Evolutionary conservation across 192 early-diverging fungal genomes (phyloP).

Genomic region (Neocallimastix lanati): DNA sequence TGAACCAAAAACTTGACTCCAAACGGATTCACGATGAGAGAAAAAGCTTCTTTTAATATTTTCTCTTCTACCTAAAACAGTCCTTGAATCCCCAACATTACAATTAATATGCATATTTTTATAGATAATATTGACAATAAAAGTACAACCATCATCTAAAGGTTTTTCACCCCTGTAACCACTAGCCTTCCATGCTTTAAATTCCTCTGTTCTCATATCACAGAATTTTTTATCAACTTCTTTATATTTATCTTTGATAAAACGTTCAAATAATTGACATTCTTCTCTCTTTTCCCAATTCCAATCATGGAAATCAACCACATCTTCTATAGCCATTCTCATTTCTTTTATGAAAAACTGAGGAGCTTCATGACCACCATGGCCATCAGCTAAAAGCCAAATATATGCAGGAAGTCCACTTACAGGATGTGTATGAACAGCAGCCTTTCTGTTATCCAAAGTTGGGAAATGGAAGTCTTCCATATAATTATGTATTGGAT

Average conservation of each 20-base stretch:
- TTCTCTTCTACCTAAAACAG: slow-evolving; percentile 15
- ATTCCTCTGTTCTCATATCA: slow-evolving; percentile 21
- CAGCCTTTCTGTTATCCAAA: slow-evolving; percentile 1
- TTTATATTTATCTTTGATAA: slow-evolving; percentile 14
- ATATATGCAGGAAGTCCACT: slow-evolving; percentile 5
- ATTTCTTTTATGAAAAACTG: slow-evolving; percentile 23
- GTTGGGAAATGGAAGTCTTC: slow-evolving; percentile 35
- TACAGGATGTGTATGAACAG: neutral
- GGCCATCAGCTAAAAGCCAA: slow-evolving; percentile 37
- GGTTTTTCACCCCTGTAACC: slow-evolving; percentile 3
- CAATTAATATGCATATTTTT: slow-evolving; percentile 27
- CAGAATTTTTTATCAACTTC: slow-evolving; percentile 28
- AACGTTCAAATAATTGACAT: slow-evolving; percentile 9
- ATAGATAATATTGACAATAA: slow-evolving; percentile 26
- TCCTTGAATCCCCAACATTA: slow-evolving; percentile 9
- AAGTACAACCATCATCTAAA: slow-evolving; percentile 26
- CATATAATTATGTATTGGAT: slow-evolving; percentile 21
- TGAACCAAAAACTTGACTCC: slow-evolving; percentile 20
- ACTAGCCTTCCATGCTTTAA: slow-evolving; percentile 23
- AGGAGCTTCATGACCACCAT: slow-evolving; percentile 29
- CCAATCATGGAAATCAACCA: slow-evolving; percentile 10
- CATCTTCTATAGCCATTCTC: slow-evolving; percentile 8
- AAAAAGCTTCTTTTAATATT: neutral
- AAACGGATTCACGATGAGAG: slow-evolving; percentile 5
- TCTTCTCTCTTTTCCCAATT: slow-evolving; percentile 16